phyloP scores from a whole-genome alignment of 2,329 filamentous ascomycete genomes.

The Cladosporium sp. region DNA sequence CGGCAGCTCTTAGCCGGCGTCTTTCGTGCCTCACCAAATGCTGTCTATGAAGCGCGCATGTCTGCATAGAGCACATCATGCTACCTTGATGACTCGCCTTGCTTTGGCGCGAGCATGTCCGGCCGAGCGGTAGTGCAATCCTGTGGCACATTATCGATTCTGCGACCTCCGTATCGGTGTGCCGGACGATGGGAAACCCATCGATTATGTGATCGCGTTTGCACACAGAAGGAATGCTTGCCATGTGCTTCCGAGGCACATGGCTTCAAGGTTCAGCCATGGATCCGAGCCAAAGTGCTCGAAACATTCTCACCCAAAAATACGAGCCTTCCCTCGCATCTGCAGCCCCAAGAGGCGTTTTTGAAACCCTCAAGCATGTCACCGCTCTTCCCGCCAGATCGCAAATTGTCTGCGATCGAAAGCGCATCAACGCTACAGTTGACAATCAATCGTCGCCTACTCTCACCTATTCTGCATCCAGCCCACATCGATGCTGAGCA shows the following conservation, averaged over 20 bases:
- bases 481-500: not conserved
- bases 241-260: conserved; percentile 3
- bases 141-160: conserved; percentile 1
- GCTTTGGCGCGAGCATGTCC: conserved; percentile 8
- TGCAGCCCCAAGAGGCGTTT: not conserved
- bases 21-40: too few relatives aligned
- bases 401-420: not conserved
- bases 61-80: not conserved
- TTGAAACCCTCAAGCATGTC: not conserved
- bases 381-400: not conserved
- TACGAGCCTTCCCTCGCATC: not conserved
- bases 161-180: not conserved
- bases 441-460: not conserved
- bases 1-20: too few relatives aligned
- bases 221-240: not conserved
- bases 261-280: not conserved
- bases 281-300: not conserved
- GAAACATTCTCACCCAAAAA: not conserved
- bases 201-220: not conserved
- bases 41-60: not conserved
- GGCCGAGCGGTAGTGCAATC: not conserved
- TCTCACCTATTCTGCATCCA: not conserved
- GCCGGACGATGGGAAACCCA: not conserved
- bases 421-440: not conserved
- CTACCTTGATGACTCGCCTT: conserved; percentile 9